A percentile compares a stretch with the other conserved stretches of the same genome.
phyloP scores from a whole-genome alignment of 2,329 filamentous ascomycete species.

The Epichloe baconii region DNA sequence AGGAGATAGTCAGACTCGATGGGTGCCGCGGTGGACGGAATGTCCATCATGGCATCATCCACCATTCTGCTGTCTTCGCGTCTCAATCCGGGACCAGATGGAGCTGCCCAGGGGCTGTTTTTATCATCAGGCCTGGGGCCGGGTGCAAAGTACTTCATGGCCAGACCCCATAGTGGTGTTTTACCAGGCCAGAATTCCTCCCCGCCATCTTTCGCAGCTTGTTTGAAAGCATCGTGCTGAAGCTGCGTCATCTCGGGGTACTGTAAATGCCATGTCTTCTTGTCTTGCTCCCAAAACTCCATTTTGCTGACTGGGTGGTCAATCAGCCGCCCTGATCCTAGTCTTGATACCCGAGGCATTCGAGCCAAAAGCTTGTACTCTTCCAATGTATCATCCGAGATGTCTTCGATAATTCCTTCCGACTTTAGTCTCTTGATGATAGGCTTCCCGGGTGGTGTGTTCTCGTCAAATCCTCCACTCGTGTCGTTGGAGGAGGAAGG shows the following conservation, averaged over 20 bases:
- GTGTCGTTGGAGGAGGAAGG: slow-evolving; percentile 31
- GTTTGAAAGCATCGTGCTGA: slow-evolving; percentile 41
- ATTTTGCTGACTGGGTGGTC: slow-evolving; percentile 43
- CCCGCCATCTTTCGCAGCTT: slow-evolving; percentile 34
- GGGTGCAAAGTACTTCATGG: slow-evolving; percentile 46
- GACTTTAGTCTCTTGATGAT: slow-evolving; percentile 44
- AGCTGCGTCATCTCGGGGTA: slow-evolving; percentile 53
- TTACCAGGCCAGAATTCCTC: slow-evolving; percentile 42
- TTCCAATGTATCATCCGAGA: slow-evolving; percentile 22
- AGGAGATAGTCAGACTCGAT: slow-evolving; percentile 14
- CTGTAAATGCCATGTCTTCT: slow-evolving; percentile 43
- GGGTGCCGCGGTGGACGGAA: slow-evolving; percentile 19
- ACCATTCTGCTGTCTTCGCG: slow-evolving; percentile 11
- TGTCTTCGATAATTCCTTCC: slow-evolving; percentile 25
- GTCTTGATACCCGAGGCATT: slow-evolving; percentile 35
- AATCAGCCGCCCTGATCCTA: slow-evolving; percentile 41
- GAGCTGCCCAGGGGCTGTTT: background rate
- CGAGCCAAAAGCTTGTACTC: slow-evolving; percentile 35
- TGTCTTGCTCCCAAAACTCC: slow-evolving; percentile 44
- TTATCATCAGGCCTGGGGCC: slow-evolving; percentile 12
- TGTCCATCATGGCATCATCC: slow-evolving; percentile 15
- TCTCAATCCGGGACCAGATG: slow-evolving; percentile 11
- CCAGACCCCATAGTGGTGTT: slow-evolving; percentile 40
- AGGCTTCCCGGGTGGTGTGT: slow-evolving; percentile 26
- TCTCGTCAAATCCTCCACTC: slow-evolving; percentile 37